Conservation (phyloP, 2,329 filamentous ascomycete genomes). For the Elsinoe batatas region DNA sequence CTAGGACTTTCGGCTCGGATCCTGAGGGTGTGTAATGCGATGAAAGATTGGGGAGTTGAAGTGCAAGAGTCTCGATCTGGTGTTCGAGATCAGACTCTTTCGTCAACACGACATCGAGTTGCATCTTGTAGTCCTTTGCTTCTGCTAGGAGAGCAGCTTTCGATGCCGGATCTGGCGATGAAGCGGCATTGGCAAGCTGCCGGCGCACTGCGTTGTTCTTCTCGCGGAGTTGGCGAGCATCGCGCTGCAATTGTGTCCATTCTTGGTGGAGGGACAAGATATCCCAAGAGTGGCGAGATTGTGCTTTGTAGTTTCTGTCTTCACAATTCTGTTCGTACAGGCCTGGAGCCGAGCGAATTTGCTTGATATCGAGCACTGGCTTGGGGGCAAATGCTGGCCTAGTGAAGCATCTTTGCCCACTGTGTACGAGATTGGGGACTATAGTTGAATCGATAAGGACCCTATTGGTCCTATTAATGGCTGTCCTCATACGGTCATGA, state of each 20-base stretch:
- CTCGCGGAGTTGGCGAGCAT: conserved; percentile 53
- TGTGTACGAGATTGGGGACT: not conserved
- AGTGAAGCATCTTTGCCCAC: conserved; percentile 25
- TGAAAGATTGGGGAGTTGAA: conserved; percentile 79
- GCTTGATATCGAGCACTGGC: conserved; percentile 70
- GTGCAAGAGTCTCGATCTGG: conserved; percentile 65
- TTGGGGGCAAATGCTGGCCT: conserved; percentile 68
- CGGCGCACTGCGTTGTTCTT: conserved; percentile 51
- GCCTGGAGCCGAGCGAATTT: conserved; percentile 76
- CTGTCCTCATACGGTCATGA: not conserved
- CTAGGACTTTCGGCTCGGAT: conserved; percentile 53
- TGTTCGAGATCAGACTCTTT: conserved; percentile 49
- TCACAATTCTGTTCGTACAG: conserved; percentile 75
- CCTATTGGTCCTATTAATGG: not conserved
- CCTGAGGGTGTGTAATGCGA: conserved; percentile 65
- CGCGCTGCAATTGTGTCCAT: conserved; percentile 43
- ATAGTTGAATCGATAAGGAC: not conserved
- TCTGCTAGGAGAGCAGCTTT: conserved; percentile 51
- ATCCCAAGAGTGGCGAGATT: conserved; percentile 41
- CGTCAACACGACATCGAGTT: conserved; percentile 51
- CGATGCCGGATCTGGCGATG: conserved; percentile 18
- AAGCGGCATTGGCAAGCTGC: conserved; percentile 17
- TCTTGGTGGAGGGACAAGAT: conserved; percentile 43
- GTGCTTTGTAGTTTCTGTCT: conserved; percentile 67
- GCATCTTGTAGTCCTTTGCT: conserved; percentile 54